Percentiles rank a stretch among this genome's conserved stretches.
Evolutionary conservation across 2,329 filamentous ascomycete species (phyloP).

Genomic region (Ascomycota sp.): DNA sequence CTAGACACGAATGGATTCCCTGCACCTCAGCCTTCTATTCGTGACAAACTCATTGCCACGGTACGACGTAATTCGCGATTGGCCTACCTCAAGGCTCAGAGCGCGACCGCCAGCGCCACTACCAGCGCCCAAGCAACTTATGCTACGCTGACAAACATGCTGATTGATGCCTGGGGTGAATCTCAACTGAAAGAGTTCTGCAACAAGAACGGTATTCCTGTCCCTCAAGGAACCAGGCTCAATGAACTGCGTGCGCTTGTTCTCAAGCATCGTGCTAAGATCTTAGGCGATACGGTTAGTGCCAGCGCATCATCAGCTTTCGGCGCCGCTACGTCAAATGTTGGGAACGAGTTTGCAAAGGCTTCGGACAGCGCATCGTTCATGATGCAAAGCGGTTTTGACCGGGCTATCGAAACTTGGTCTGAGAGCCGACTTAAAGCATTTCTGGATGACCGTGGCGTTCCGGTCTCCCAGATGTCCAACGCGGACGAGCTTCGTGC

Average conservation of each 20-base stretch:
- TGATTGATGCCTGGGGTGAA: slow-evolving; percentile 83
- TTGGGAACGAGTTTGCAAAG: slow-evolving; percentile 55
- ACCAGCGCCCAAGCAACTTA: slow-evolving; percentile 50
- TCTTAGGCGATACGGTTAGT: slow-evolving; percentile 44
- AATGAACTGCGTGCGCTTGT: slow-evolving; percentile 82
- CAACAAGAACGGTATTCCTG: slow-evolving; percentile 69
- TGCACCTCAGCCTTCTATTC: slow-evolving; percentile 61
- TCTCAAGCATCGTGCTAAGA: slow-evolving; percentile 62
- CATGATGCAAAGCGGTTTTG: slow-evolving; percentile 45
- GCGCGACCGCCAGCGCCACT: slow-evolving; percentile 36
- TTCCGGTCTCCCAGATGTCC: slow-evolving; percentile 52
- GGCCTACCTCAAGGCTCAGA: slow-evolving; percentile 48
- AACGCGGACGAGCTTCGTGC: slow-evolving; percentile 56
- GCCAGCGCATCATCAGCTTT: slow-evolving; percentile 37
- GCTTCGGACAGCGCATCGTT: slow-evolving; percentile 49
- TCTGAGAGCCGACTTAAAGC: slow-evolving; percentile 59
- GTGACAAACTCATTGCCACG: slow-evolving; percentile 72
- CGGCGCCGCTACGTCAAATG: slow-evolving; percentile 54
- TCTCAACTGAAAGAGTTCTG: slow-evolving; percentile 76
- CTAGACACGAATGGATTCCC: slow-evolving; percentile 75
- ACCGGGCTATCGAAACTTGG: slow-evolving; percentile 41
- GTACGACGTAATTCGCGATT: slow-evolving; percentile 82
- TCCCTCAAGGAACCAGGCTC: slow-evolving; percentile 77
- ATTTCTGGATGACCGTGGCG: slow-evolving; percentile 55
- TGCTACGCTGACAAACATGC: slow-evolving; percentile 55